Evolutionary conservation across 441 rosid genomes (phyloP).

Genomic region (Iberis amara): DNA sequence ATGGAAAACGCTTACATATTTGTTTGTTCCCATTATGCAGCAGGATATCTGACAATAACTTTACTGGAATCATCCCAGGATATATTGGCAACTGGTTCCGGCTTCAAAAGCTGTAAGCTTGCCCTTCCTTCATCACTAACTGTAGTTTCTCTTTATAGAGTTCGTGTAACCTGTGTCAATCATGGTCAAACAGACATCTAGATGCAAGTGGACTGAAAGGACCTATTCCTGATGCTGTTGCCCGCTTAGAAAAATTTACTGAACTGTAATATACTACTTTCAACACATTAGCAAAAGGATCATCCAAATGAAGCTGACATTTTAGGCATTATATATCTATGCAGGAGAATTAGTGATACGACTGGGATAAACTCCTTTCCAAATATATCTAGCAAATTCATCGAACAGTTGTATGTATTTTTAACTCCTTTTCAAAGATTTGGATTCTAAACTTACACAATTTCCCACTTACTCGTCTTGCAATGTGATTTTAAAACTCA

Average conservation of each 20-base stretch:
- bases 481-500: not conserved
- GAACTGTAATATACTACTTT: constrained; percentile 2
- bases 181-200: constrained; percentile 17
- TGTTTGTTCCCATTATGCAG: constrained; percentile 10
- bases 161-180: not conserved
- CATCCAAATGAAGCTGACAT: not conserved
- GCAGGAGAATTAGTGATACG: constrained; percentile 24
- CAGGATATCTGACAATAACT: constrained; percentile 24
- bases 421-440: too few species aligned
- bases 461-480: too few species aligned
- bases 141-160: not conserved
- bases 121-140: not conserved
- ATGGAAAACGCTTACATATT: not conserved
- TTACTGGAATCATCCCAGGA: constrained; percentile 19
- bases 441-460: too few species aligned
- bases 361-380: constrained; percentile 22
- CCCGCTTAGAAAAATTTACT: constrained; percentile 10
- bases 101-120: constrained; percentile 23
- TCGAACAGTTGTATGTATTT: constrained; percentile 1
- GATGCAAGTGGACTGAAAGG: constrained; percentile 30
- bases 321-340: not conserved
- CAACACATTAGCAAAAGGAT: not conserved
- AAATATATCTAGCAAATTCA: constrained; percentile 14
- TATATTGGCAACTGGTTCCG: constrained; percentile 24
- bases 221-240: constrained; percentile 26